These are phyloP conservation scores for Pseudoperonospora humuli DNA, from an alignment of 352 stramenopile genomes.

Conservation along the genomic window DNA sequence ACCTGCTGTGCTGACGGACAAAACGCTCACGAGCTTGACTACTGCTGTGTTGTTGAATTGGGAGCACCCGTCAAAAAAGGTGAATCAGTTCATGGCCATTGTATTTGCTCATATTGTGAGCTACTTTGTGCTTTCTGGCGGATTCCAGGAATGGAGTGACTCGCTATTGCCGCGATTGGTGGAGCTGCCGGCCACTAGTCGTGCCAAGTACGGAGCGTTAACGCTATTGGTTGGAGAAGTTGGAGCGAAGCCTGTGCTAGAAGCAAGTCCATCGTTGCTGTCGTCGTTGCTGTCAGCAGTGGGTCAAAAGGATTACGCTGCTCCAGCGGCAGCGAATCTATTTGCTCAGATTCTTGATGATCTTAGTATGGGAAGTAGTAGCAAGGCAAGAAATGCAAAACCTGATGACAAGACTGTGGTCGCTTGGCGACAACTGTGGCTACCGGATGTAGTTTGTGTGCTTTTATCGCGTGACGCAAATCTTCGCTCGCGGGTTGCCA, in stretches of 20 bases:
- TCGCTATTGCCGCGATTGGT: constrained; percentile 41
- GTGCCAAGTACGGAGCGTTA: constrained; percentile 63
- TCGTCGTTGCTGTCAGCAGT: constrained; percentile 50
- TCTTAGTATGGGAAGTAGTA: constrained; percentile 8
- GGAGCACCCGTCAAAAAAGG: constrained; percentile 78
- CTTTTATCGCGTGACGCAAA: constrained; percentile 43
- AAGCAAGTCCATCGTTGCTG: constrained; percentile 41
- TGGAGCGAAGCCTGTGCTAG: constrained; percentile 35
- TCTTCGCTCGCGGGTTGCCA: constrained; percentile 54
- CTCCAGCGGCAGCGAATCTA: constrained; percentile 48
- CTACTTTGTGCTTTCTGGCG: constrained; percentile 37
- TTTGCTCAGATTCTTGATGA: constrained; percentile 67
- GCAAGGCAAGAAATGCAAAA: constrained; percentile 7
- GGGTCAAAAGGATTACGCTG: constrained; percentile 63
- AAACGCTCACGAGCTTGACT: constrained; percentile 45
- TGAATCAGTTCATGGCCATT: constrained; percentile 82
- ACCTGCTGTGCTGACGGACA: constrained; percentile 11
- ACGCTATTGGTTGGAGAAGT: constrained; percentile 44
- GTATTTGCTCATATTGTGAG: constrained; percentile 72
- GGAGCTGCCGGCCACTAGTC: constrained; percentile 47
- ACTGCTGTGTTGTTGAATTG: constrained; percentile 67
- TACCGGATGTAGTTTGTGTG: constrained; percentile 44
- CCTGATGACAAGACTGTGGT: constrained; percentile 15
- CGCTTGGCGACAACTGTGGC: constrained; percentile 42
- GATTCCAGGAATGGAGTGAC: constrained; percentile 43